Base-by-base conservation (phyloP, 1,284 basidiomycete species). In the Trametes sp. region DNA sequence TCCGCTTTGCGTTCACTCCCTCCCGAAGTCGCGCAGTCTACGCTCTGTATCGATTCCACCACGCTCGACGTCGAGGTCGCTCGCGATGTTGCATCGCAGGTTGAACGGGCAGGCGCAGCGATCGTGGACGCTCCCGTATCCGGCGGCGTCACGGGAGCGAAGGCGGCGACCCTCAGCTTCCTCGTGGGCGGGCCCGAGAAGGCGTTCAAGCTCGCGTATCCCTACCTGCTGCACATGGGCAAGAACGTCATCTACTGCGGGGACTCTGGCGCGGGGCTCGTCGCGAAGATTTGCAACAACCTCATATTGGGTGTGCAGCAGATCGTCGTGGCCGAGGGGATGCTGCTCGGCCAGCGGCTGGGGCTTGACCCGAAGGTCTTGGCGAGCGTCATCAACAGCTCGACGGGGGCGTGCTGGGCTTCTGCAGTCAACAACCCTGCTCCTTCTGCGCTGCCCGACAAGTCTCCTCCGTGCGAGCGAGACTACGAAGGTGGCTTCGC, bases 91-190 rank as follows among this genome's bases (percentile, higher is more conserved):
- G 85, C 91, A 0, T 68, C 72, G 13, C 75, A 83, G 38, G 84
- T 94, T 3, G 77, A 78, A 41, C 68, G 72, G 26, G 76, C 81
- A 19, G 90, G 92, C n/a, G 91, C 87, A 5, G 79, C 78, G 42
- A 94, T 96, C 87, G 84, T 96, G 49, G 95, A 97, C 75, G 94
- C 95, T 2, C 95, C 95, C 16, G 95, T 97, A 0, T 95, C 93
- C 36, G 95, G 95, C 61, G 95, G 94, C 46, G 93, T 95, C 8
- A 80, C 90, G 19, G 95, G 95, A 24, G 95, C 95, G 10, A 88
- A 90, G 72, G 90, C 90, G 7, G 93, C 85, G 33, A 94, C 93
- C 0, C 82, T 97, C n/a, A 88, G 92, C 21, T 97, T 97, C 81
- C 89, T 97, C 60, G 92, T 95, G 28, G 95, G 95, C n/a, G 92